Conservation (phyloP, 2,329 filamentous ascomycete species). For the Penicillium sp. region DNA sequence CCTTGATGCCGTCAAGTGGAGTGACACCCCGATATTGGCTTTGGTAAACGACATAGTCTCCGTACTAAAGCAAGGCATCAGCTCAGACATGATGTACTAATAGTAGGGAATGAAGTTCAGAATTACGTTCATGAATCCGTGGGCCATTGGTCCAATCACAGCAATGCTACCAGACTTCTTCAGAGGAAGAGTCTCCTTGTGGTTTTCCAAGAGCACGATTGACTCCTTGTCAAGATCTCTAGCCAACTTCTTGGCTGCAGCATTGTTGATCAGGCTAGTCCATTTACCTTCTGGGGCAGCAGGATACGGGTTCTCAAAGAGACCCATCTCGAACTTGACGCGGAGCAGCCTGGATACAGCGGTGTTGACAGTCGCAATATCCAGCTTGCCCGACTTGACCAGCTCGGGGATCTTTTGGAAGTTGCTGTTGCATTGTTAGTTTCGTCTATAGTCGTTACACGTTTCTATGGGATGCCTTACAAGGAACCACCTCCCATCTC, state of each 20-base stretch:
- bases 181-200: constrained; percentile 59
- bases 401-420: constrained; percentile 70
- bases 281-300: constrained; percentile 63
- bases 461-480: constrained; percentile 28
- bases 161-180: constrained; percentile 71
- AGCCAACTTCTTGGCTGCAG: constrained; percentile 63
- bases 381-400: constrained; percentile 65
- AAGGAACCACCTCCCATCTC: constrained; percentile 80
- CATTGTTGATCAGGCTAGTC: constrained; percentile 66
- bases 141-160: constrained; percentile 77
- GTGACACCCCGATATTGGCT: constrained; percentile 70
- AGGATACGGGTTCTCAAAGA: constrained; percentile 73
- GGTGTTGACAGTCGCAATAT: constrained; percentile 65
- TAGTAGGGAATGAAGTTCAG: neutral
- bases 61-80: constrained; percentile 57
- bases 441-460: too few species aligned
- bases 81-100: neutral
- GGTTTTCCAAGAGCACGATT: constrained; percentile 67
- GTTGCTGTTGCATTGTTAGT: constrained; percentile 51
- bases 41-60: constrained; percentile 73
- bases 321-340: constrained; percentile 71
- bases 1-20: constrained; percentile 71
- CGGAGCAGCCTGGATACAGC: constrained; percentile 70
- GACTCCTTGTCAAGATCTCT: constrained; percentile 69
- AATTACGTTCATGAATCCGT: constrained; percentile 71